Percentiles rank a stretch among this genome's conserved stretches.
Evolutionary conservation across 306 rosid species (phyloP).

Genomic region (Carpinus fangiana): DNA sequence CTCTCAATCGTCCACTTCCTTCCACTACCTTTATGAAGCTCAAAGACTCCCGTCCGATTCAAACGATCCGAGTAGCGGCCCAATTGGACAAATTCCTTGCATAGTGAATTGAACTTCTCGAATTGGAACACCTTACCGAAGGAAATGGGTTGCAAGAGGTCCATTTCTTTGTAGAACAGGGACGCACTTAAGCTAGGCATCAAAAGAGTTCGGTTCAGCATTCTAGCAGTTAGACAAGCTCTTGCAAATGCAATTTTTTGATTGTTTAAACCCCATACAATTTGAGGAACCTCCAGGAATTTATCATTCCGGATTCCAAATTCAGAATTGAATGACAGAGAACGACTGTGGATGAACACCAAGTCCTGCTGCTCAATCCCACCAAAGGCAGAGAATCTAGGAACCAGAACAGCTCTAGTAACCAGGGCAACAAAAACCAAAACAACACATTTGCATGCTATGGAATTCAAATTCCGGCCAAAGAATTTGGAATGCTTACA

Average conservation of each 20-base stretch:
- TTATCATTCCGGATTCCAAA: constrained; percentile 49
- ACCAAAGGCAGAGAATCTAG: constrained; percentile 41
- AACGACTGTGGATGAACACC: constrained; percentile 31
- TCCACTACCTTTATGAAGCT: constrained; percentile 88
- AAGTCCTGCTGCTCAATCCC: constrained; percentile 46
- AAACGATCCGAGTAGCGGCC: constrained; percentile 48
- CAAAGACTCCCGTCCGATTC: constrained; percentile 47
- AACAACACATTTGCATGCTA: constrained; percentile 57
- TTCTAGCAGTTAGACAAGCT: constrained; percentile 81
- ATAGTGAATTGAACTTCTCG: constrained; percentile 63
- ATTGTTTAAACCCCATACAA: constrained; percentile 91
- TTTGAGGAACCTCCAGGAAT: constrained; percentile 82
- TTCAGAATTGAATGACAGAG: constrained; percentile 31
- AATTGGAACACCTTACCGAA: constrained; percentile 77
- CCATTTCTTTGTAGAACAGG: constrained; percentile 80
- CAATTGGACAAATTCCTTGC: constrained; percentile 60
- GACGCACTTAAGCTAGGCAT: constrained; percentile 97
- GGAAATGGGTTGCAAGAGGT: constrained; percentile 68
- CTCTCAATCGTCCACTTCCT: constrained; percentile 85
- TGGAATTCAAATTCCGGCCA: constrained; percentile 48
- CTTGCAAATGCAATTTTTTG: constrained; percentile 91
- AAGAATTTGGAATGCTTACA: constrained; percentile 39
- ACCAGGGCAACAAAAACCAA: constrained; percentile 54
- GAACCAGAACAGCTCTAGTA: constrained; percentile 53
- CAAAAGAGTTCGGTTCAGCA: constrained; percentile 79